A percentile compares a stretch with the other conserved stretches of the same genome.
Evolutionary conservation across 73 alveolate species (phyloP).

Genomic region (Tetrahymena thermophila): DNA sequence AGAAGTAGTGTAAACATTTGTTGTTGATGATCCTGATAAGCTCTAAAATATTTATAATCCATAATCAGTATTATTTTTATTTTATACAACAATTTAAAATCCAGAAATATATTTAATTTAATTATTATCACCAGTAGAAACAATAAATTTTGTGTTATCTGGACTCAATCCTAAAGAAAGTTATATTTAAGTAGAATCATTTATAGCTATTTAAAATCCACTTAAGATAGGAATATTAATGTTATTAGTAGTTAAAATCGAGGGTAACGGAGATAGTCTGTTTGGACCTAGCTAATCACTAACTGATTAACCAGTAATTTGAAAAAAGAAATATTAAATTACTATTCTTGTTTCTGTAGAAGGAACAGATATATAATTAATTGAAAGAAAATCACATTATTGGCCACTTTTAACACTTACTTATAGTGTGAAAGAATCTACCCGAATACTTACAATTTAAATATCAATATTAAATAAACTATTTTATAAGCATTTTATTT

Average conservation of each 20-base stretch:
- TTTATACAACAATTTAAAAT: neutral
- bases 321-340: neutral
- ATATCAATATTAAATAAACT: neutral
- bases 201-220: neutral
- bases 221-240: neutral
- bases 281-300: neutral
- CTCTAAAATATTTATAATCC: neutral
- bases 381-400: neutral
- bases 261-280: neutral
- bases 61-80: neutral
- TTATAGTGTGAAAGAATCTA: neutral
- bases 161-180: neutral
- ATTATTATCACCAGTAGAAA: neutral
- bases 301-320: neutral
- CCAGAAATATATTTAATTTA: neutral
- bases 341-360: neutral
- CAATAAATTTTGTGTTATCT: neutral
- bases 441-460: neutral
- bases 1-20: neutral
- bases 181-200: neutral
- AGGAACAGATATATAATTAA: neutral
- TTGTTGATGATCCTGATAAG: neutral
- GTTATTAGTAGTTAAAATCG: neutral
- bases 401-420: neutral
- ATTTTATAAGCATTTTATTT: neutral